Evolutionary conservation across 1,284 basidiomycete genomes (phyloP), one percentile per base, ranked within the genome.

Genomic region (Ganoderma meredithae): DNA sequence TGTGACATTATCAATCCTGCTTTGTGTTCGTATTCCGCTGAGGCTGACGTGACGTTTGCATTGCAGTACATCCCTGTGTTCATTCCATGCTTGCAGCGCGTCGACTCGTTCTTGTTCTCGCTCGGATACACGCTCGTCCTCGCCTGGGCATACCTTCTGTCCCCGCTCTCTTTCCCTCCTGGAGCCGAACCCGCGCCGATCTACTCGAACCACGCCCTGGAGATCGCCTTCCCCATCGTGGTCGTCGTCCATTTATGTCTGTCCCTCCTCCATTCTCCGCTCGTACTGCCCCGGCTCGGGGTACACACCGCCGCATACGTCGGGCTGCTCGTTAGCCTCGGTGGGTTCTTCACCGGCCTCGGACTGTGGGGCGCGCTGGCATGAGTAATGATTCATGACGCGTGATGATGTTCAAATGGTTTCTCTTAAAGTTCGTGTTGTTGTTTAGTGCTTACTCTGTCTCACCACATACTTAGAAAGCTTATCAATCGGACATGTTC

Each of bases 291-390:
- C 0, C 83, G 85, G 41, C 83, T 93, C 31, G 92, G 92, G 3
- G 83, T 92, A 41, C 92, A 91, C 63, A 87, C 86, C 0, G 88
- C 88, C 39, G 90, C 90, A 22, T 94, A 92, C 76, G 81, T 89
- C 9, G 86, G 86, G 19, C 81, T 88, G 60, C 76, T 94, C 27
- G 82, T 90, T 8, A 88, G 88, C 0, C 79, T 94, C 13, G 88
- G 89, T 25, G 82, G 82, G 55, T 86, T 93, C 71, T 93, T 93
- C 76, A 83, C 85, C 1, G 91, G 90, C 2, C 77, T 94, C 62
- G 90, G 86, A 0, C 78, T 88, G 3, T 93, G 91, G 91, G 86
- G 84, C 33, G 91, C 82, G 15, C 76, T 90, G 61, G 83, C 84
- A 17, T 91, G 78, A 36, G 36, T 36, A 36, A 76, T 39, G 27